A percentile compares a stretch with the other conserved stretches of the same genome.
These are phyloP conservation scores for Phaeotremella skinneri DNA, from an alignment of 768 basidiomycete species.

Conservation along the genomic window DNA sequence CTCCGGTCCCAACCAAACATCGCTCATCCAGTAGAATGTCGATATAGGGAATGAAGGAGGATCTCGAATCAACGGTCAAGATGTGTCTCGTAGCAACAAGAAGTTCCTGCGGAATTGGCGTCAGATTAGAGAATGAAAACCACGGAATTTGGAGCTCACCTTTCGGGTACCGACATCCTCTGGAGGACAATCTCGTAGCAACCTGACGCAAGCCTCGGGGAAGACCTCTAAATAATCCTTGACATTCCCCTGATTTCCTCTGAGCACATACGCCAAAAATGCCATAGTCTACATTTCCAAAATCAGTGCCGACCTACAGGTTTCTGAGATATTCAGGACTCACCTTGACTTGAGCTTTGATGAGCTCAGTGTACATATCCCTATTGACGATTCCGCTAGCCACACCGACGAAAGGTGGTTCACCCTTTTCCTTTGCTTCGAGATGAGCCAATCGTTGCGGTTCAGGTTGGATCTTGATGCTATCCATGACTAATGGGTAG, in stretches of 20 bases:
- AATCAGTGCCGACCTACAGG: background rate
- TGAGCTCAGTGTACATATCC: constrained; percentile 72
- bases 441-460: constrained; percentile 74
- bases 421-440: constrained; percentile 76
- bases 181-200: constrained; percentile 88
- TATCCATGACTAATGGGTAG: constrained; percentile 73
- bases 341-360: constrained; percentile 88
- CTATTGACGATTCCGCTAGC: constrained; percentile 70
- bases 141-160: constrained; percentile 53
- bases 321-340: constrained; percentile 20
- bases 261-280: constrained; percentile 83
- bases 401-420: constrained; percentile 72
- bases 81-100: constrained; percentile 91
- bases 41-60: constrained; percentile 73
- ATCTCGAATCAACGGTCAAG: constrained; percentile 71
- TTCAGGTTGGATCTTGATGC: constrained; percentile 73
- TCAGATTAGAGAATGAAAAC: background rate
- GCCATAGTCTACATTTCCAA: constrained; percentile 68
- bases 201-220: constrained; percentile 73
- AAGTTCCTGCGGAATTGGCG: constrained; percentile 64
- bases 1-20: constrained; percentile 78
- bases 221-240: constrained; percentile 76
- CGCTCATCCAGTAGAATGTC: constrained; percentile 88
- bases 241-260: constrained; percentile 63
- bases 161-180: constrained; percentile 77